Conservation (phyloP, 306 rosid species). For the Prunus persica region Prunus_persica_NCBIv2 NC_034016.1:21333501-21334000, state of each 20-base stretch:
- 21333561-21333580: conserved; percentile 52
- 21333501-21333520: conserved; percentile 48
- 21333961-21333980: background rate
- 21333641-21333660: background rate
- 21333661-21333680: background rate
- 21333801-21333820: too few relatives aligned
- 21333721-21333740: background rate
- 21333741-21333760: background rate
- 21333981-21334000: conserved; percentile 28
- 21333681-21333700: too few relatives aligned
- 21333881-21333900: too few relatives aligned
- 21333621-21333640: background rate
- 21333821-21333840: too few relatives aligned
- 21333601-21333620: conserved; percentile 51
- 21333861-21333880: too few relatives aligned
- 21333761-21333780: background rate
- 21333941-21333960: background rate
- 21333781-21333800: too few relatives aligned
- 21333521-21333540: conserved; percentile 53
- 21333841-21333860: too few relatives aligned
- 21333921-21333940: background rate
- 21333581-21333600: conserved; percentile 51
- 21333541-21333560: conserved; percentile 41
- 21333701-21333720: background rate
- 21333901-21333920: too few relatives aligned